A percentile compares a stretch with the other conserved stretches of the same genome.
Conservation (phyloP, 2,329 filamentous ascomycete species). For the Aspergillus ochraceus region DNA sequence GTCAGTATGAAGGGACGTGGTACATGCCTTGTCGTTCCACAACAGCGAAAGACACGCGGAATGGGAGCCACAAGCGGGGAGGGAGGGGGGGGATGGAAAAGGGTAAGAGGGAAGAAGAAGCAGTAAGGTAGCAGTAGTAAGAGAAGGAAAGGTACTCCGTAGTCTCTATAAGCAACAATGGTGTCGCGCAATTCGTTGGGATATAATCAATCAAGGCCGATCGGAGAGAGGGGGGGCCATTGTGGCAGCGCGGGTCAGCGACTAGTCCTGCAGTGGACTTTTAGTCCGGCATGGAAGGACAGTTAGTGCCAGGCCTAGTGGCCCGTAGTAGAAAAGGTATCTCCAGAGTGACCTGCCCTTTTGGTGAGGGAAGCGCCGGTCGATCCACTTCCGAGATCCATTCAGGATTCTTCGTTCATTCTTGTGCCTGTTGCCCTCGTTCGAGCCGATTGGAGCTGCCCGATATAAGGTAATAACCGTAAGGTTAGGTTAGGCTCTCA, state of each 20-base stretch:
- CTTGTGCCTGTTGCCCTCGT: background rate
- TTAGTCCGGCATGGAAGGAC: background rate
- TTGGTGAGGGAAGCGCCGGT: background rate
- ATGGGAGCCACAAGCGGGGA: conserved; percentile 4
- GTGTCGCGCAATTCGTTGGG: conserved; percentile 20
- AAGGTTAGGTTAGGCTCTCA: no score
- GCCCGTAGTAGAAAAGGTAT: background rate
- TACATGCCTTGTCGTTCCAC: conserved; percentile 24
- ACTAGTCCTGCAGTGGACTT: conserved; percentile 16
- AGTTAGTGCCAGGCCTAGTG: background rate
- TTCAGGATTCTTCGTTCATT: conserved; percentile 10
- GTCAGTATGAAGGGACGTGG: conserved; percentile 12
- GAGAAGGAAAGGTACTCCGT: background rate
- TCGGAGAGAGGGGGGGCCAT: conserved; percentile 17
- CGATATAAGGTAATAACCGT: conserved; percentile 1
- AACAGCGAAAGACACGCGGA: conserved; percentile 2
- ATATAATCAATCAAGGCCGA: conserved; percentile 21
- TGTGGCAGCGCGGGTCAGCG: conserved; percentile 5
- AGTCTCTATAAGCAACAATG: conserved; percentile 3
- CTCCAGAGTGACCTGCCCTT: background rate
- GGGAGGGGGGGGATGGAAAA: background rate
- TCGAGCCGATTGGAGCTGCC: conserved; percentile 7
- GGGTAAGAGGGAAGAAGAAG: background rate
- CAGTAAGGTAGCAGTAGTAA: background rate
- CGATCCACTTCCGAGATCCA: conserved; percentile 4